These are phyloP conservation scores for Fusarium sp. DNA, from an alignment of 2,329 filamentous ascomycete species.

Conservation along the genomic window DNA sequence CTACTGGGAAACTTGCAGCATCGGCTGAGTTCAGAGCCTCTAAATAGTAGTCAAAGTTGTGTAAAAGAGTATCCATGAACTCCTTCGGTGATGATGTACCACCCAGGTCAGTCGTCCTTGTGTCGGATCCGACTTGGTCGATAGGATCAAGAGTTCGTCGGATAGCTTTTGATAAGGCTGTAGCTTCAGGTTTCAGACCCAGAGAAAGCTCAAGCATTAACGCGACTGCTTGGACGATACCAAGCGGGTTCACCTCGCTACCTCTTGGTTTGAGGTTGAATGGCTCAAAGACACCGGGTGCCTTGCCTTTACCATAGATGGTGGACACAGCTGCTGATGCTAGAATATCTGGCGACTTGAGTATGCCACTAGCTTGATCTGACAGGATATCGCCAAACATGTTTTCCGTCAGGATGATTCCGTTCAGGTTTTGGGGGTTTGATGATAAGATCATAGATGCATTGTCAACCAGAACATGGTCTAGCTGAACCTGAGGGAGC, in stretches of 20 bases:
- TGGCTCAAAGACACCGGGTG: conserved; percentile 27
- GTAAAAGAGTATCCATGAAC: neutral
- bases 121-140: conserved; percentile 25
- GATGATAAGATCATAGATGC: conserved; percentile 38
- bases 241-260: conserved; percentile 4
- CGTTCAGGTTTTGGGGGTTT: conserved; percentile 36
- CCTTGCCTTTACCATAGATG: neutral
- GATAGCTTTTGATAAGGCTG: conserved; percentile 21
- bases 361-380: conserved; percentile 39
- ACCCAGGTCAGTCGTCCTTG: conserved; percentile 16
- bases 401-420: conserved; percentile 42
- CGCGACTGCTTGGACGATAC: conserved; percentile 17
- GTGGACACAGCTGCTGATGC: conserved; percentile 20
- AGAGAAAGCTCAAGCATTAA: conserved; percentile 25
- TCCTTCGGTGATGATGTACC: conserved; percentile 34
- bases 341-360: conserved; percentile 10
- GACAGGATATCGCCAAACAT: conserved; percentile 46
- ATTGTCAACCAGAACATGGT: conserved; percentile 40
- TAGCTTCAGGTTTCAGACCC: conserved; percentile 1
- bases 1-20: neutral
- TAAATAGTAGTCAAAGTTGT: neutral
- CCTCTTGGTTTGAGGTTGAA: conserved; percentile 17
- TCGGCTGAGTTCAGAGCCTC: neutral
- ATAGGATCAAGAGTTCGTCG: conserved; percentile 23
- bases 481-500: conserved; percentile 31